Base-by-base conservation (phyloP, 2,329 filamentous ascomycete species). In the Aspergillaceae sp. region DNA sequence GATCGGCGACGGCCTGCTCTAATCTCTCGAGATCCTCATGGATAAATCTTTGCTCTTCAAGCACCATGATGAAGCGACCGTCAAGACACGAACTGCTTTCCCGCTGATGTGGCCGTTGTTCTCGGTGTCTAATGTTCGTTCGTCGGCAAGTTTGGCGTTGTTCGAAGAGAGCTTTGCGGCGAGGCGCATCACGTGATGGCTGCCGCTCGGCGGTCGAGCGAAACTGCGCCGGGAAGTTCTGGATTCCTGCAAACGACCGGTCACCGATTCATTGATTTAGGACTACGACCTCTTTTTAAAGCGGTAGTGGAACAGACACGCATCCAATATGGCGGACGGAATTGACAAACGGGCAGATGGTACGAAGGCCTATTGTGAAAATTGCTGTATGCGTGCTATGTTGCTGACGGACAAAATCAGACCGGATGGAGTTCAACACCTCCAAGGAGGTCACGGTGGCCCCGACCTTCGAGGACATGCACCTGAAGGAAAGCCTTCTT, bases 351-450 rank as follows among this genome's bases (percentile, higher is more conserved):
- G 90, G 74, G 83, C 84, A 54, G 92, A 97, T 69, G 73, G 73
- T 75, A 57, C 50, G 63, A 34, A 38, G 40, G 34, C 36, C 6
- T 30, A 11, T 38, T 32, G 33, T 45, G n/a, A 44, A 47, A 48
- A 41, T 34, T 34, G 30, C 6, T 19, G 2, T 29, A 43, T 44
- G n/a, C 51, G 43, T 19, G 19, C 19, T 19, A 2, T 19, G 19
- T 32, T 52, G 49, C 61, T 64, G 51, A 64, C 56, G 35, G 37
- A 45, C 54, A 56, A 56, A 55, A 36, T 46, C 49, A 75, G 90
- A 95, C 77, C 83, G 87, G 70, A 94, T 97, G 83, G 91, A 97
- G 75, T 97, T 98, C 70, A 86, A 85, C 55, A 98, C 92, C 67
- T 96, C 91, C 53, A 96, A 95, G 74, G 92, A 97, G 77, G 91